Percentiles rank a stretch among this genome's conserved stretches.
These are phyloP conservation scores for Aspergillus nomiae DNA, from an alignment of 2,329 filamentous ascomycete species.

Conservation along the genomic window DNA sequence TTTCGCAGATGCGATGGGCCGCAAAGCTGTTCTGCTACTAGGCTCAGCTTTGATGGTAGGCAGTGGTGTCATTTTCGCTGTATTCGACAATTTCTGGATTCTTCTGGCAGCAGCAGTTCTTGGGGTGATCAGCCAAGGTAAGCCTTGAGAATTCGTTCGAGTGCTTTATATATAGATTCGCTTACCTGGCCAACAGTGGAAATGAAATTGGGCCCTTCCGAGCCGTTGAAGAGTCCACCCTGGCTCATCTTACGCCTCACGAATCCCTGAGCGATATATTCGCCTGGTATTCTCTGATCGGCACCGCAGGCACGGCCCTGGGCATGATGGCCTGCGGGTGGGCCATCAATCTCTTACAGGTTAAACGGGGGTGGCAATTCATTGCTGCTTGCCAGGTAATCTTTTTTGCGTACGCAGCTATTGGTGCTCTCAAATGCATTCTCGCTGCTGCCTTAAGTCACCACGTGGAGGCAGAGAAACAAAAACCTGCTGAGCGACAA, in stretches of 20 bases:
- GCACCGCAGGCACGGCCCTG: constrained; percentile 61
- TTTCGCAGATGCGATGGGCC: constrained; percentile 60
- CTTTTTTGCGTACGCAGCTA: constrained; percentile 59
- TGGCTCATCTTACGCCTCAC: constrained; percentile 62
- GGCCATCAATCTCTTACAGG: constrained; percentile 55
- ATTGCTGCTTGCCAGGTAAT: constrained; percentile 56
- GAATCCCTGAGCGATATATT: constrained; percentile 63
- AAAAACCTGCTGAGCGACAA: constrained; percentile 21
- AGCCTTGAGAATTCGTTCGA: neutral
- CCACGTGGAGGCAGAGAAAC: constrained; percentile 45
- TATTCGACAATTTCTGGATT: constrained; percentile 61
- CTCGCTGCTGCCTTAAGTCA: constrained; percentile 54
- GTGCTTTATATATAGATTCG: neutral
- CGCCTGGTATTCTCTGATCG: constrained; percentile 61
- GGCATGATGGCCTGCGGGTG: constrained; percentile 64
- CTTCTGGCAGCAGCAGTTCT: constrained; percentile 60
- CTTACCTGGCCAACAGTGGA: constrained; percentile 39
- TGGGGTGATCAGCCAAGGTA: constrained; percentile 61
- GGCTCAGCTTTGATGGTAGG: constrained; percentile 60
- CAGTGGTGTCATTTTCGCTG: constrained; percentile 58
- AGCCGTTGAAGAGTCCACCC: constrained; percentile 66
- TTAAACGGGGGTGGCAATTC: constrained; percentile 45
- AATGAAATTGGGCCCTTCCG: constrained; percentile 69
- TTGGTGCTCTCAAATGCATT: constrained; percentile 61
- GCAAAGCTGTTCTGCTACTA: constrained; percentile 55